phyloP scores from a whole-genome alignment of 139 green algal genomes.

The Chlamydomonas sphaeroides region DNA sequence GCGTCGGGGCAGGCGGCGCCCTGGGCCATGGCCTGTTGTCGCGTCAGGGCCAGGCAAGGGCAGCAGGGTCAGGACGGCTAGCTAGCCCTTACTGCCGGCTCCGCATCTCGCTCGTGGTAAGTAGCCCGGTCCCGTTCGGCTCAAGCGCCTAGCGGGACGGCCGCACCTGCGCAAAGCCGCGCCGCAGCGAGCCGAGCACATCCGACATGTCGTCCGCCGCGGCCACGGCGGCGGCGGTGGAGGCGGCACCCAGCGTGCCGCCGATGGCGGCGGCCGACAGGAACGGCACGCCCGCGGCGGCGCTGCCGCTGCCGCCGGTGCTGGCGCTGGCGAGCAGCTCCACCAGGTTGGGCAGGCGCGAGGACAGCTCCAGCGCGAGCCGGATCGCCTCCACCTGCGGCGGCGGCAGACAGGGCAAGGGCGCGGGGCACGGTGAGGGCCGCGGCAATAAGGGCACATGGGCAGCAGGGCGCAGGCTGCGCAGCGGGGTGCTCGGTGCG shows the following conservation, averaged over 20 bases:
- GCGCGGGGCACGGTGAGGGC: too few species aligned
- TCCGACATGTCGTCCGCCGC: conserved; percentile 15
- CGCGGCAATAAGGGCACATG: too few species aligned
- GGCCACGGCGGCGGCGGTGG: conserved; percentile 1
- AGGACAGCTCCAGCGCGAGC: conserved; percentile 52
- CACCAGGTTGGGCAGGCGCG: conserved; percentile 68
- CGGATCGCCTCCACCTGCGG: conserved; percentile 69
- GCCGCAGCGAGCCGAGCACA: conserved; percentile 45
- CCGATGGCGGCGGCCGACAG: not conserved
- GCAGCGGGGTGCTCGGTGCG: too few species aligned
- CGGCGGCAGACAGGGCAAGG: too few species aligned
- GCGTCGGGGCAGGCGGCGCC: conserved; percentile 12
- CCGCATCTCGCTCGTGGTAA: too few species aligned
- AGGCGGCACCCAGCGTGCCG: not conserved
- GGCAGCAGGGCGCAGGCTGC: too few species aligned
- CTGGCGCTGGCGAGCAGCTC: conserved; percentile 62
- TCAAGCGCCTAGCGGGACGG: too few species aligned
- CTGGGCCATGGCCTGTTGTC: conserved; percentile 34
- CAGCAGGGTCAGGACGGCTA: too few species aligned
- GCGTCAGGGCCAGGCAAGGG: too few species aligned
- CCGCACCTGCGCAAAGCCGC: conserved; percentile 49
- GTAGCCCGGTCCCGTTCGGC: too few species aligned
- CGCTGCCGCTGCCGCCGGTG: not conserved
- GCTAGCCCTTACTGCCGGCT: too few species aligned
- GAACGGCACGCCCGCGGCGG: not conserved